These are phyloP conservation scores for Carex scoparia DNA, from an alignment of 176 grass and related monocot genomes.

Conservation along the genomic window DNA sequence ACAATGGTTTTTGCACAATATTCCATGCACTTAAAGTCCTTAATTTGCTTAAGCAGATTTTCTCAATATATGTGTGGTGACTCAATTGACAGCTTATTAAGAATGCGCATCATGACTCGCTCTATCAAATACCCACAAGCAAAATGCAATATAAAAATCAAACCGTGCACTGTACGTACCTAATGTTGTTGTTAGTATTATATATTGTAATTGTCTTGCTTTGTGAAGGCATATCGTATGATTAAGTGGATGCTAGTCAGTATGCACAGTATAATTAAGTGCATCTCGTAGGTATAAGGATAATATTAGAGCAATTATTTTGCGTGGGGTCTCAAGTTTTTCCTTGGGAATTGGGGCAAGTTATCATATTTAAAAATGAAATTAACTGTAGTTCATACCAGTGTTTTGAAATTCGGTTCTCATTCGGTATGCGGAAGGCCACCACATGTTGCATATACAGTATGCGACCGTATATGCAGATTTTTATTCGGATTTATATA, in stretches of 20 bases:
- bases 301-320: neutral
- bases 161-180: neutral
- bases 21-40: neutral
- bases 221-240: neutral
- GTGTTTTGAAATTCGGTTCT: no score
- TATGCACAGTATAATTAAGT: constrained; percentile 10
- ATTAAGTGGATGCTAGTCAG: constrained; percentile 31
- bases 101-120: neutral
- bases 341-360: neutral
- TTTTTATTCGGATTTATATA: no score
- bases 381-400: neutral
- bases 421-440: no score
- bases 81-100: neutral
- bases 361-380: neutral
- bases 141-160: neutral
- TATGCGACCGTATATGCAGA: no score
- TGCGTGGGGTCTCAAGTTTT: neutral
- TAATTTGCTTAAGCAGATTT: neutral
- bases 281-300: constrained; percentile 17
- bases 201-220: neutral
- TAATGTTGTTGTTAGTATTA: constrained; percentile 9
- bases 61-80: neutral
- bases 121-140: neutral
- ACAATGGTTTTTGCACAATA: constrained; percentile 20
- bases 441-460: no score